Evolutionary conservation across 2,329 filamentous ascomycete genomes (phyloP), one percentile per base, ranked within the genome.

Genomic region (Proliferodiscus dingleyae): DNA sequence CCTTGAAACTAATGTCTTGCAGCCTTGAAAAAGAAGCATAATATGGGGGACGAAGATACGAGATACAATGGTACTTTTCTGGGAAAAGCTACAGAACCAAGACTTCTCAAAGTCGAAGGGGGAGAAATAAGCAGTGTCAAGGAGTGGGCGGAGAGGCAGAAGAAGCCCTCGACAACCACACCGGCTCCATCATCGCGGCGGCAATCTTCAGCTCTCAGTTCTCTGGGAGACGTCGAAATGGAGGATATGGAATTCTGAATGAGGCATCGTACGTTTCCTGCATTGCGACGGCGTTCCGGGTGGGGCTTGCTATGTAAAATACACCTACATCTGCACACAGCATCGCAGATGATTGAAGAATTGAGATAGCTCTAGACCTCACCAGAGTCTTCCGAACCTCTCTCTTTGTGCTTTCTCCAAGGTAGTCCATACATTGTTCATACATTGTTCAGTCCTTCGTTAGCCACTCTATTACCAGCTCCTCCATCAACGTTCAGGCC

Each of bases 21-120:
- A 87, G 85, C 82, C 4, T 71, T 97, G 33, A 96, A 95, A 67
- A 93, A 90, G 68, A 95, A 94, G 62, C 87, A 95, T 65, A 89
- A 84, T 68, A 94, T 93, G 58, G 87, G 85, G 1, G 87, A 86
- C 51, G 89, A 94, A 60, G 89, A 95, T 61, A 83, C 84, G 8
- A 84, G 91, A 59, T 95, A 89, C 64, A 80, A 85, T 55, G 89
- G 88, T 23, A 95, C 91, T 0, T 77, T 93, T 0, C 72, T 97
- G 9, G 91, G 91, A 3, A 83, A 83, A 54, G 72, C 75, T 36
- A 77, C 76, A 39, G 88, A 95, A 55, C 77, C 83, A 46, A 80
- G 80, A 59, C 78, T 84, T 6, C 71, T 95, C 22, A 72, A 83
- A 41, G 83, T 95, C 41, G 89, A 95, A 63, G 90, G 90, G 34